These are phyloP conservation scores for Santalum album DNA, from an alignment of 164 flowering plant genomes.

Conservation along the genomic window DNA sequence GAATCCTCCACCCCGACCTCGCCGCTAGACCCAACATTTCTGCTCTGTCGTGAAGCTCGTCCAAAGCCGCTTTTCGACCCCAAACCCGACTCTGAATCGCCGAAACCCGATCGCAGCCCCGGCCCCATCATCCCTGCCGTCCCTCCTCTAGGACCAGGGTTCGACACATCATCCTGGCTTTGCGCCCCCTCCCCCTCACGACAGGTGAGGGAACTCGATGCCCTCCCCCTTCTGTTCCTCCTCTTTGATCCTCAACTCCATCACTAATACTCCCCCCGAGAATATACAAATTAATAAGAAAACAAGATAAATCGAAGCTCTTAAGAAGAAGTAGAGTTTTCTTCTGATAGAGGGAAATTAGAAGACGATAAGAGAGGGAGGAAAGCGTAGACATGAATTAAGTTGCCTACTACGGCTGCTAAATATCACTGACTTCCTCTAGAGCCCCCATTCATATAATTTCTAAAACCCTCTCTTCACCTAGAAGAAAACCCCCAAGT, in stretches of 20 bases:
- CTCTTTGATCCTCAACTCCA: slow-evolving; percentile 42
- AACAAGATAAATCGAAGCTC: no score
- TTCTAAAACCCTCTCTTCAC: not conserved
- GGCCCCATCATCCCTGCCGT: slow-evolving; percentile 1
- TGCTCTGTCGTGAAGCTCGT: slow-evolving; percentile 51
- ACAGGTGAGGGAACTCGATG: slow-evolving; percentile 17
- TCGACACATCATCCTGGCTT: slow-evolving; percentile 26
- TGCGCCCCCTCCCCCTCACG: slow-evolving; percentile 37
- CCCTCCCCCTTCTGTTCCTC: slow-evolving; percentile 40
- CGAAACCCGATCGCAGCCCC: not conserved
- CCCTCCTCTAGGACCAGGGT: slow-evolving; percentile 17
- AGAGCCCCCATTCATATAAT: slow-evolving; percentile 8
- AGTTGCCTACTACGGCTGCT: slow-evolving; percentile 7
- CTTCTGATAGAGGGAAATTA: not conserved
- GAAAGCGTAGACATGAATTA: slow-evolving; percentile 24
- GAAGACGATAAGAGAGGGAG: slow-evolving; percentile 19
- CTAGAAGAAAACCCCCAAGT: not conserved
- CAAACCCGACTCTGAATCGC: not conserved
- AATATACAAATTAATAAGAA: not conserved
- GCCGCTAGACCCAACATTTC: slow-evolving; percentile 53
- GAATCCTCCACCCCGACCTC: slow-evolving; percentile 53
- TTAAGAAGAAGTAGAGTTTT: not conserved
- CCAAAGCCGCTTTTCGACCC: slow-evolving; percentile 28
- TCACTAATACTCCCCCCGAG: not conserved
- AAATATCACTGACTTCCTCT: slow-evolving; percentile 5